Evolutionary conservation across 1,139 yeast genomes (phyloP).

Genomic region (Lodderomyces elongisporus): DNA sequence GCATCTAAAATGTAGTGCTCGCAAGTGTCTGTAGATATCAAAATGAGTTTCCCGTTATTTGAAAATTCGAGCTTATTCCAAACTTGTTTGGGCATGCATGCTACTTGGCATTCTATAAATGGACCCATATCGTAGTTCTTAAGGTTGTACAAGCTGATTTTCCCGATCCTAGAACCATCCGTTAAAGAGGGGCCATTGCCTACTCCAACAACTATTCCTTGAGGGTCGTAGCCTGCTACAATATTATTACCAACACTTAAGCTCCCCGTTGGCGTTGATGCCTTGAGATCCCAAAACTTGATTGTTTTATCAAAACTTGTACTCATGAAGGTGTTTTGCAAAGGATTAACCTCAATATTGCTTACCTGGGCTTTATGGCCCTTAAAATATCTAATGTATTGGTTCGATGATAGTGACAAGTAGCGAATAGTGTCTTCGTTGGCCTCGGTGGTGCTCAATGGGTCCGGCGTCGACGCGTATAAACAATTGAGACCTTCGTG

Average conservation of each 20-base stretch:
- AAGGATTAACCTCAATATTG: conserved; percentile 69
- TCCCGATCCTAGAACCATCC: conserved; percentile 24
- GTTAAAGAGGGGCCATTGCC: conserved; percentile 42
- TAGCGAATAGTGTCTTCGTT: conserved; percentile 64
- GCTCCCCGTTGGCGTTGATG: conserved; percentile 58
- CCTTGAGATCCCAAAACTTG: conserved; percentile 79
- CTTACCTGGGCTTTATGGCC: conserved; percentile 81
- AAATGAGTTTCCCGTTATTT: conserved; percentile 70
- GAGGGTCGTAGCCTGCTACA: conserved; percentile 71
- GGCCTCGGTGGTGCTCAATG: conserved; percentile 9
- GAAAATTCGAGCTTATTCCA: conserved; percentile 80
- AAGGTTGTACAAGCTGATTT: conserved; percentile 58
- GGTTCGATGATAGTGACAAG: conserved; percentile 71
- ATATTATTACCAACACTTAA: conserved; percentile 55
- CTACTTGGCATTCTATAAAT: conserved; percentile 38
- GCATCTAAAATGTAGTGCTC: conserved; percentile 67
- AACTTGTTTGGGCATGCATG: conserved; percentile 21
- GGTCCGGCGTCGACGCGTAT: conserved; percentile 67
- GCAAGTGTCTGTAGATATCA: conserved; percentile 55
- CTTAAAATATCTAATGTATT: conserved; percentile 75
- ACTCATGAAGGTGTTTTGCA: conserved; percentile 61
- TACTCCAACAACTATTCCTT: conserved; percentile 74
- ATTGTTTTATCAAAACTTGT: conserved; percentile 76
- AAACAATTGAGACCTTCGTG: conserved; percentile 71
- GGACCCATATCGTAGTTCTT: conserved; percentile 53